Base-by-base conservation (phyloP, 768 basidiomycete species). In the Chalciporus sphaerocephalus region DNA sequence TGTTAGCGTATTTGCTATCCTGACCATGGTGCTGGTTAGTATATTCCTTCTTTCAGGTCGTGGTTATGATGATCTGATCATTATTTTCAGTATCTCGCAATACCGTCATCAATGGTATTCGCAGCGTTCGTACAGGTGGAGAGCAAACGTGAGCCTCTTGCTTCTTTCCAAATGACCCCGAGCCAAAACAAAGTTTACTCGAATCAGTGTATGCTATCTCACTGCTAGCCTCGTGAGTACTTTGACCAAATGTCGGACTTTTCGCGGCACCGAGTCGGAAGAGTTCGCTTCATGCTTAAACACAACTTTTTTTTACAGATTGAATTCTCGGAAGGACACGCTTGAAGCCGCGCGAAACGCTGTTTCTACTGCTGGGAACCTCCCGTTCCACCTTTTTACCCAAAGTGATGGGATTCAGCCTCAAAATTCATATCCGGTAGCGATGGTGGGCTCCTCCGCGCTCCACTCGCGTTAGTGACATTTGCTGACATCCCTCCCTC, bases 191-290 rank as follows among this genome's bases (percentile, higher is more conserved):
- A 20, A 4, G 24, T n/a, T n/a, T n/a, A n/a, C n/a, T n/a, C n/a
- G n/a, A 16, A 28, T 9, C 6, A 54, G 55, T 54, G 13, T 53
- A 57, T 18, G 55, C 51, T 1, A 35, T 57, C 35, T 57, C 55
- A n/a, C 40, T 50, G 11, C 35, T 50, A 12, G 47, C 55, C 34
- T 56, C 44, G 55, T 57, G 16, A 23, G 55, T 46, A 17, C 35
- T n/a, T n/a, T n/a, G n/a, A n/a, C n/a, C n/a, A n/a, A n/a, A n/a
- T n/a, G n/a, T n/a, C n/a, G n/a, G n/a, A 2, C 5, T 28, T 23
- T 4, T 27, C 42, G 8, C 2, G 15, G 4, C n/a, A 16, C 9
- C 20, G n/a, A n/a, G n/a, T n/a, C n/a, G n/a, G n/a, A n/a, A n/a
- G n/a, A n/a, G n/a, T n/a, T n/a, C n/a, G n/a, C n/a, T 3, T 28